A percentile compares a stretch with the other conserved stretches of the same genome.
phyloP scores from a whole-genome alignment of 2,329 filamentous ascomycete species.

The Aaosphaeria arxii region DNA sequence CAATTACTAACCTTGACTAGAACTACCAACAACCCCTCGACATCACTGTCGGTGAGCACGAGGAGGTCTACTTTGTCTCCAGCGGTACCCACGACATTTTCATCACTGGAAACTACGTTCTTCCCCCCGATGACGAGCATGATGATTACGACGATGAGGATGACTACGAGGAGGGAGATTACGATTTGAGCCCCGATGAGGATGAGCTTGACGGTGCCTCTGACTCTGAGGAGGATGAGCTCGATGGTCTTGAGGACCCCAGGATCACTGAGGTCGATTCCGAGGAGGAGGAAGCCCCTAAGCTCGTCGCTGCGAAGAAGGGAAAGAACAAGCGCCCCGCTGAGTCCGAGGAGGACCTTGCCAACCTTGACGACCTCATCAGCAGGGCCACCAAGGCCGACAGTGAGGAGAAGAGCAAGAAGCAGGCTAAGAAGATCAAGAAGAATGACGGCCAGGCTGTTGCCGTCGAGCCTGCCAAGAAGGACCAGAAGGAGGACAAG shows the following conservation, averaged over 20 bases:
- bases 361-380: conserved; percentile 77
- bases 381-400: conserved; percentile 62
- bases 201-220: conserved; percentile 65
- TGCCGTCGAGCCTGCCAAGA: conserved; percentile 45
- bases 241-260: conserved; percentile 67
- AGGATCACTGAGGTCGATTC: conserved; percentile 80
- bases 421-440: conserved; percentile 97
- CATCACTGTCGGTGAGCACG: conserved; percentile 83
- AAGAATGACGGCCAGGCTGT: conserved; percentile 95
- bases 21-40: conserved; percentile 94
- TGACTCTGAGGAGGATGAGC: conserved; percentile 47
- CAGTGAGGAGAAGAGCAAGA: conserved; percentile 66
- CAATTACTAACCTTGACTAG: conserved; percentile 45
- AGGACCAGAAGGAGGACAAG: conserved; percentile 54
- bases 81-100: conserved; percentile 85
- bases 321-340: conserved; percentile 95
- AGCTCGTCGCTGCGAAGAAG: conserved; percentile 51
- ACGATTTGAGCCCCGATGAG: conserved; percentile 77
- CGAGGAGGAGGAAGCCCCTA: conserved; percentile 67
- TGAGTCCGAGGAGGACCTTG: conserved; percentile 61
- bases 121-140: conserved; percentile 59
- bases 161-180: conserved; percentile 63
- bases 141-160: conserved; percentile 61
- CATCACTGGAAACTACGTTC: conserved; percentile 94
- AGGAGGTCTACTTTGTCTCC: conserved; percentile 90